Evolutionary conservation across 2,329 filamentous ascomycete species (phyloP), one percentile per base, ranked within the genome.

Genomic region (Curvularia eragrostidis): DNA sequence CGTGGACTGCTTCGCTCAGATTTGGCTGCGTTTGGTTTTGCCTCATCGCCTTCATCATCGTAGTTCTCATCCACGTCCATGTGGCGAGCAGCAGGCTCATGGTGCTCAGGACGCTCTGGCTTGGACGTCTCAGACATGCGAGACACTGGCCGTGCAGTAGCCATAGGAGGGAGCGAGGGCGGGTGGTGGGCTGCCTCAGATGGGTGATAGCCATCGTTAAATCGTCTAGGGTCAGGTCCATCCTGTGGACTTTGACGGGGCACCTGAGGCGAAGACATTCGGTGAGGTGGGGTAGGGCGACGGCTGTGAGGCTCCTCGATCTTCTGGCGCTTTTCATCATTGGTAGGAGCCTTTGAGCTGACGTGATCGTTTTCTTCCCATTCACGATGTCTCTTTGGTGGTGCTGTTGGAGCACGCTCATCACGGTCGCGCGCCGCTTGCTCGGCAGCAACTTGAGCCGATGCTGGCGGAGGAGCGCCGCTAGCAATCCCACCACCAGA

Each of bases 51-150:
- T 56, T 93, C 94, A 70, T 98, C 94, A 75, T 98, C 94, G 70
- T 99, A 98, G 75, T 98, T 91, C 75, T 99, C 95, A 67, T 99
- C 93, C 19, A 98, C 91, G 6, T 98, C 94, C 87, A 99, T 96
- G 78, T 96, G 96, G 21, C 95, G 85, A 19, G 93, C 92, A 32
- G 95, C 93, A 52, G 93, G 91, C 79, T 98, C 94, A 56, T 88
- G 88, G 51, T 78, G 77, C 56, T 78, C 74, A 8, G 76, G 74
- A 34, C 78, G 77, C 62, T 81, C 80, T 57, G 80, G 78, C 52
- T 67, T 65, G 15, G 67, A 59, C 13, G 65, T 63, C 36, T 70
- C 67, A 43, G 84, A 78, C 74, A 84, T 82, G n/a, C 84, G 83
- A 26, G 84, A 82, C 54, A 85, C 80, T 26, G 82, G 81, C 77